These are phyloP conservation scores for Magnusiomyces suaveolens DNA, from an alignment of 1,139 yeast genomes.

Conservation along the genomic window DNA sequence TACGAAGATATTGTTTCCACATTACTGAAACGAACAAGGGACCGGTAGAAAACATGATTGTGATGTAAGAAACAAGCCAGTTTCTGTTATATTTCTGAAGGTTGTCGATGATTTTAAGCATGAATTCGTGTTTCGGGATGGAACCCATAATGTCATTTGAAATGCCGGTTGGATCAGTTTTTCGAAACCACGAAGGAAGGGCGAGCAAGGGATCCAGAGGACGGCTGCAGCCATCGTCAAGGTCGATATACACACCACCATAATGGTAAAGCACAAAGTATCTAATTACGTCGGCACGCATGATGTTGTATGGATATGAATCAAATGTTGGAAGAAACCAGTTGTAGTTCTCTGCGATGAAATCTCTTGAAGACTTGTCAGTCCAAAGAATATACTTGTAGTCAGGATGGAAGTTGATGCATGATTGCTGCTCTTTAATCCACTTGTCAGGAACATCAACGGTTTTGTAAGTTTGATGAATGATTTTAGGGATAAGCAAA, in stretches of 20 bases:
- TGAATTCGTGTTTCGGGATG: conserved; percentile 79
- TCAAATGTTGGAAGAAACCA: conserved; percentile 83
- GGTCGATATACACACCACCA: conserved; percentile 86
- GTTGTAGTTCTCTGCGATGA: conserved; percentile 65
- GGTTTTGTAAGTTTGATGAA: conserved; percentile 87
- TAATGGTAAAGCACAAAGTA: conserved; percentile 73
- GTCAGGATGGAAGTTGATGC: conserved; percentile 73
- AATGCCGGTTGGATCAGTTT: conserved; percentile 83
- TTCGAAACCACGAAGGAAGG: conserved; percentile 77
- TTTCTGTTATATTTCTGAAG: conserved; percentile 43
- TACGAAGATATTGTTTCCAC: conserved; percentile 79
- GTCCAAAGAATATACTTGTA: conserved; percentile 84
- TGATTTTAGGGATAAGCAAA: conserved; percentile 67
- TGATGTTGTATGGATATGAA: conserved; percentile 66
- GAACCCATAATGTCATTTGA: conserved; percentile 95
- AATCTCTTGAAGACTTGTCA: conserved; percentile 70
- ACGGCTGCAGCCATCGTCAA: conserved; percentile 80
- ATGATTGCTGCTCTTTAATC: conserved; percentile 66
- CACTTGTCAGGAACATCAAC: conserved; percentile 68
- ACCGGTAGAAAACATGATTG: conserved; percentile 91
- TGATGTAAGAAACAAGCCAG: conserved; percentile 60
- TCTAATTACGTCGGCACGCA: conserved; percentile 84
- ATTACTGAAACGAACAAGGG: conserved; percentile 78
- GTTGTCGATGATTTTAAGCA: conserved; percentile 56
- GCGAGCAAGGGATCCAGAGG: conserved; percentile 69